phyloP scores from a whole-genome alignment of 2,329 filamentous ascomycete species.

The Fusarium miscanthi region DNA sequence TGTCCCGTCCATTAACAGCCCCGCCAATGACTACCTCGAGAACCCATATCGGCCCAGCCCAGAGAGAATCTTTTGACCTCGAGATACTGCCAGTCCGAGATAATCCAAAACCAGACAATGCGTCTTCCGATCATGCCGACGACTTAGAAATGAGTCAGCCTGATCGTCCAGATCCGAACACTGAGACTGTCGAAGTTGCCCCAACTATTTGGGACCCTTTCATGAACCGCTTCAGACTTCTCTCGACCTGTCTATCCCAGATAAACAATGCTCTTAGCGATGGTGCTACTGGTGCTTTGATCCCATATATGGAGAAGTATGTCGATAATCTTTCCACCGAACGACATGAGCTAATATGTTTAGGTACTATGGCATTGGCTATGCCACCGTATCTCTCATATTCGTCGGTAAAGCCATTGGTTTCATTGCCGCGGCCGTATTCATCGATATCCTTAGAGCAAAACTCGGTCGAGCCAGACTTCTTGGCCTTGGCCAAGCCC shows the following conservation, averaged over 20 bases:
- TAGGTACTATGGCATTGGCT: constrained; percentile 77
- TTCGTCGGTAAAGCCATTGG: constrained; percentile 83
- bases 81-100: constrained; percentile 33
- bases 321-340: constrained; percentile 4
- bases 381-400: constrained; percentile 82
- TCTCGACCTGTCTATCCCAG: constrained; percentile 72
- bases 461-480: constrained; percentile 74
- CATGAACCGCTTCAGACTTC: constrained; percentile 77
- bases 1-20: constrained; percentile 40
- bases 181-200: constrained; percentile 57
- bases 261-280: constrained; percentile 80
- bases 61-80: constrained; percentile 48
- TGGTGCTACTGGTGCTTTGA: constrained; percentile 78
- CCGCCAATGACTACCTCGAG: constrained; percentile 54
- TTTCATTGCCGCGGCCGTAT: constrained; percentile 78
- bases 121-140: constrained; percentile 15
- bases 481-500: constrained; percentile 66
- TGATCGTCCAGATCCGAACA: constrained; percentile 54
- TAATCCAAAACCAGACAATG: constrained; percentile 8
- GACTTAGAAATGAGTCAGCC: constrained; percentile 67
- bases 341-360: neutral
- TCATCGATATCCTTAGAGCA: constrained; percentile 71
- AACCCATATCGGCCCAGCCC: constrained; percentile 54
- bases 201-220: constrained; percentile 69
- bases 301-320: constrained; percentile 80